Percentiles rank a stretch among this genome's conserved stretches.
phyloP scores from a whole-genome alignment of 192 early-diverging fungal species.

The Ambispora gerdemannii region DNA sequence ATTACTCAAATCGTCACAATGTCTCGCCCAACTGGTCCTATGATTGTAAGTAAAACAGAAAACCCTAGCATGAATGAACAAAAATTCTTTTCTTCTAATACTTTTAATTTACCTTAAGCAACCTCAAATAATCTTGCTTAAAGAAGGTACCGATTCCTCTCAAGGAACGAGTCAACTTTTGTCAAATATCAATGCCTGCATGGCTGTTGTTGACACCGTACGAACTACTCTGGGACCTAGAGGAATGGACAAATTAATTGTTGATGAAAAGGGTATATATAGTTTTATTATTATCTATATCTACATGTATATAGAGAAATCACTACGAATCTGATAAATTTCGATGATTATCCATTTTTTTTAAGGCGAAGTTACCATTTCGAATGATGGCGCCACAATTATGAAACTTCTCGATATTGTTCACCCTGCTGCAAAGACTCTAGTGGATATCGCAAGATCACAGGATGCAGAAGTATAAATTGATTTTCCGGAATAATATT shows the following conservation, averaged over 20 bases:
- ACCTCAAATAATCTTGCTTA: slow-evolving; percentile 98
- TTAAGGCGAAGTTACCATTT: slow-evolving; percentile 89
- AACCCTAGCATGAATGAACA: not conserved
- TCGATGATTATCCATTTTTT: not conserved
- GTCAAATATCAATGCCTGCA: slow-evolving; percentile 95
- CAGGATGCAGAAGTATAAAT: slow-evolving; percentile 90
- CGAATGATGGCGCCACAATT: slow-evolving; percentile 99
- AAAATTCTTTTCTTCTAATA: not conserved
- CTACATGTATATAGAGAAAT: no score
- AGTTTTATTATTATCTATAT: no score
- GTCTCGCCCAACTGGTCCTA: not conserved
- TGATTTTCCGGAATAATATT: slow-evolving; percentile 1
- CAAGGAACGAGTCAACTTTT: slow-evolving; percentile 97
- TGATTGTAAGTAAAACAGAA: slow-evolving; percentile 4
- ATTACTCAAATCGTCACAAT: no score
- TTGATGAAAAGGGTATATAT: slow-evolving; percentile 89
- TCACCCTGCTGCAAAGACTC: slow-evolving; percentile 95
- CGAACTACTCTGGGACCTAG: slow-evolving; percentile 95
- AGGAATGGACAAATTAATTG: slow-evolving; percentile 99
- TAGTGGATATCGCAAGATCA: slow-evolving; percentile 96
- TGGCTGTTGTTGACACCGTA: slow-evolving; percentile 92
- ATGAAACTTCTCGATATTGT: slow-evolving; percentile 97
- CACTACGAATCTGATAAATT: not conserved
- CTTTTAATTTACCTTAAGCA: slow-evolving; percentile 51
- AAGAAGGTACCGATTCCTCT: slow-evolving; percentile 97